Base-by-base conservation (phyloP, 495 filamentous ascomycete species). In the Annulohypoxylon nitens region DNA sequence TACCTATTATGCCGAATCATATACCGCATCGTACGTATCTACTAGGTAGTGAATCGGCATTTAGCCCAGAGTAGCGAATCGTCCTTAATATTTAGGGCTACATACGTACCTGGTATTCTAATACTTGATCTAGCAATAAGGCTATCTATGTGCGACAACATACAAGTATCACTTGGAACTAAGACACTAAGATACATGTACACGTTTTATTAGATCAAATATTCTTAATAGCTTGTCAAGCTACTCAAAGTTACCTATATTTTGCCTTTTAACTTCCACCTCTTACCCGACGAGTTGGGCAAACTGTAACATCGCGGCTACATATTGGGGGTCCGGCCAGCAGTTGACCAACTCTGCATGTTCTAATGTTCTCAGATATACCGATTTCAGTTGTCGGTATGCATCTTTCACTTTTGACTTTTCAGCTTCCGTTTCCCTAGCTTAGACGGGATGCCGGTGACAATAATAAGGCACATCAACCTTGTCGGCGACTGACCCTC, bases 271-370 rank as follows among this genome's bases (percentile, higher is more conserved):
- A 18, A 47, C 43, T 47, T 47, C 43, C 43, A 47, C 12, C 43
- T 47, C 47, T 16, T 45, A 73, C 64, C 70, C 70, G 70, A 73
- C 41, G 37, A 64, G 61, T 55, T 73, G 64, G 64, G 36, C 43
- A 68, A 67, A 59, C 45, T 68, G 64, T 60, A 67, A 68, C 60
- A 50, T 72, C 37, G 65, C 61, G 53, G 60, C 53, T 25, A 37
- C 25, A 60, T 18, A 57, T 74, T 69, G 65, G 71, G 71, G 70
- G 57, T 73, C 71, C 65, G 71, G 62, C 50, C 26, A 55, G 58
- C 53, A 64, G 23, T 11, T 51, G 9, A 11, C 48, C 43, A 20
- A 14, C 4, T 47, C 8, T 14, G 41, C 12, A 39, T 39, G 11
- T 11, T 39, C 12, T 14, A 33, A 59, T 37, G 39, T 37, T 54